Evolutionary conservation across 805 yeast genomes (phyloP).

Genomic region (Teunomyces stri): DNA sequence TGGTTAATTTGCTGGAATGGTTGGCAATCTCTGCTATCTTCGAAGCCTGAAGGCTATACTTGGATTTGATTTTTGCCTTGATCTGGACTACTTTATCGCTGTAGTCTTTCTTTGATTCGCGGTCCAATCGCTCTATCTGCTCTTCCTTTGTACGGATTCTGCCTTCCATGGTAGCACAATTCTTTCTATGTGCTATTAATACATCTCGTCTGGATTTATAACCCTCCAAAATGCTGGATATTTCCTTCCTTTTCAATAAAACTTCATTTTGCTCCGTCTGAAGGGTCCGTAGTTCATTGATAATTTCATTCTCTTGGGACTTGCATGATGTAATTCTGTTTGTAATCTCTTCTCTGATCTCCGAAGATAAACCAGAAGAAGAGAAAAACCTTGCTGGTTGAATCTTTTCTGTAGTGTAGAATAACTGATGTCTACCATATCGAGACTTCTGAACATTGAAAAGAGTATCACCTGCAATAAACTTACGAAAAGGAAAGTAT

Average conservation of each 20-base stretch:
- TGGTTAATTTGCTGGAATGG: slow-evolving; percentile 19
- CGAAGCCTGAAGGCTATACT: slow-evolving; percentile 16
- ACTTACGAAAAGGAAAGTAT: slow-evolving; percentile 48
- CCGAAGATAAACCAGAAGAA: slow-evolving; percentile 29
- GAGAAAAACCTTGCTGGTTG: slow-evolving; percentile 30
- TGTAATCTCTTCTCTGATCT: slow-evolving; percentile 15
- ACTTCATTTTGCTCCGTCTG: slow-evolving; percentile 16
- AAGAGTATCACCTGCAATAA: slow-evolving; percentile 57
- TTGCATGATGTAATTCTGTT: slow-evolving; percentile 11
- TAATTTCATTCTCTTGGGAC: slow-evolving; percentile 11
- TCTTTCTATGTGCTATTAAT: slow-evolving; percentile 11
- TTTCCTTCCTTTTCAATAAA: slow-evolving; percentile 11
- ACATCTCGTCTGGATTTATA: slow-evolving; percentile 11
- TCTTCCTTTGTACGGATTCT: slow-evolving; percentile 24
- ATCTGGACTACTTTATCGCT: slow-evolving; percentile 35
- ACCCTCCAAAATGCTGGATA: slow-evolving; percentile 7
- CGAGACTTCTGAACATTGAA: slow-evolving; percentile 53
- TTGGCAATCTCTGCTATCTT: slow-evolving; percentile 21
- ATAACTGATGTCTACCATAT: slow-evolving; percentile 60
- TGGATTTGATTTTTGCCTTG: slow-evolving; percentile 23
- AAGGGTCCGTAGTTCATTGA: slow-evolving; percentile 13
- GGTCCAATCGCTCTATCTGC: slow-evolving; percentile 29
- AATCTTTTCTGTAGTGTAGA: slow-evolving; percentile 39
- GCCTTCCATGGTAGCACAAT: slow-evolving; percentile 17
- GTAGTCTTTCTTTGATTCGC: slow-evolving; percentile 42